These are phyloP conservation scores for Penicillium canescens DNA, from an alignment of 495 filamentous ascomycete genomes.

Conservation along the genomic window DNA sequence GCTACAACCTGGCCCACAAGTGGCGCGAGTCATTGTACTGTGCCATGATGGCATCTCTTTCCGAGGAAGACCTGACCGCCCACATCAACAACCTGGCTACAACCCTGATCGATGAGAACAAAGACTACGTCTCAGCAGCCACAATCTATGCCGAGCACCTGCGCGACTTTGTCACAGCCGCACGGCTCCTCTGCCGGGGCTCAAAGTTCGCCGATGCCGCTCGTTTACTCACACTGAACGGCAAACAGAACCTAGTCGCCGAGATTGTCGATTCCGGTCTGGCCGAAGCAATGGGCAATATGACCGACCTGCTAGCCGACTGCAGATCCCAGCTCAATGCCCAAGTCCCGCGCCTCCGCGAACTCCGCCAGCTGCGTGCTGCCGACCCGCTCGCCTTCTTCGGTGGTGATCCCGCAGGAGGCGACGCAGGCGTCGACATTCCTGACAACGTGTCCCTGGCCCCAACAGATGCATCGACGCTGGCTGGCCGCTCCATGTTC, in stretches of 20 bases:
- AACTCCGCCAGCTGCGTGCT: conserved; percentile 75
- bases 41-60: conserved; percentile 65
- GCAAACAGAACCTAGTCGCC: conserved; percentile 45
- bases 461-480: conserved; percentile 76
- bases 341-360: conserved; percentile 80
- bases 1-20: conserved; percentile 76
- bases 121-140: conserved; percentile 78
- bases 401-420: conserved; percentile 62
- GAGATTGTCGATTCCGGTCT: conserved; percentile 74
- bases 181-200: conserved; percentile 74
- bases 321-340: conserved; percentile 80
- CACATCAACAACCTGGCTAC: conserved; percentile 71
- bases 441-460: conserved; percentile 92
- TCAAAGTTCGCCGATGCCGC: conserved; percentile 83
- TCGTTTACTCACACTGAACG: conserved; percentile 59
- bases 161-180: conserved; percentile 63
- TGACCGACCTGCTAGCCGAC: conserved; percentile 88
- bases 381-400: conserved; percentile 81
- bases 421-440: conserved; percentile 60
- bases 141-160: conserved; percentile 81
- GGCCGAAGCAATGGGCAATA: conserved; percentile 70
- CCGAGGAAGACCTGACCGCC: conserved; percentile 53
- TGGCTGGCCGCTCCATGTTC: conserved; percentile 73
- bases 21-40: conserved; percentile 89
- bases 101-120: conserved; percentile 76